phyloP scores from a whole-genome alignment of 2,329 filamentous ascomycete species.

The Ustilaginoidea virens region DNA sequence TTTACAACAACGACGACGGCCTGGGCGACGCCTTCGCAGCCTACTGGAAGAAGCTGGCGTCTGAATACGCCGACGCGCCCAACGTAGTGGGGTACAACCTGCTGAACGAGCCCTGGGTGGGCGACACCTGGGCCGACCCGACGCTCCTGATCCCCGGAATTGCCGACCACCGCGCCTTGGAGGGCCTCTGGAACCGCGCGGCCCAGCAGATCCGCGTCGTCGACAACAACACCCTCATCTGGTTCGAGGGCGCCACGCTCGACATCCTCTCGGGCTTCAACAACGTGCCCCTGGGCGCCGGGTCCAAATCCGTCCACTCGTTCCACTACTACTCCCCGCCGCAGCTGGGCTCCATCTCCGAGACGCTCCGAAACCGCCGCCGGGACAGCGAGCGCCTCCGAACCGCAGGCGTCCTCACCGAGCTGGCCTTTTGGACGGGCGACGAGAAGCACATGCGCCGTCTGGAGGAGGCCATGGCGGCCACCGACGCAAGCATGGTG shows the following conservation, averaged over 20 bases:
- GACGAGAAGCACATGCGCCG: conserved; percentile 6
- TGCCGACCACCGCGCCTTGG: conserved; percentile 6
- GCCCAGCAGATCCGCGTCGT: conserved; percentile 6
- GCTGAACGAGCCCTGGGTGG: conserved; percentile 9
- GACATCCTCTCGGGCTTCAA: conserved; percentile 8
- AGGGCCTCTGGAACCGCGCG: conserved; percentile 8
- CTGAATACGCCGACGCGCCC: conserved; percentile 4
- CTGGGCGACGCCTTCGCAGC: conserved; percentile 8
- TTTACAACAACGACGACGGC: conserved; percentile 8
- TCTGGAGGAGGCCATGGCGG: conserved; percentile 6
- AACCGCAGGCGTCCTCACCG: conserved; percentile 8
- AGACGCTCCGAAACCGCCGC: conserved; percentile 6
- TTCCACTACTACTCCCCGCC: conserved; percentile 9
- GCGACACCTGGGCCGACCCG: conserved; percentile 7
- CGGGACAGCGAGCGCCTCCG: conserved; percentile 7
- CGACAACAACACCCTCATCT: conserved; percentile 8
- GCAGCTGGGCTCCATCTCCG: conserved; percentile 7
- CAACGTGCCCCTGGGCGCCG: conserved; percentile 8
- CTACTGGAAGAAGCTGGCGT: conserved; percentile 8
- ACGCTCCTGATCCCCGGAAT: conserved; percentile 6
- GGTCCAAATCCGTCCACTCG: conserved; percentile 8
- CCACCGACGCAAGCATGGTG: conserved; percentile 7
- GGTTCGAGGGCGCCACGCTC: conserved; percentile 8
- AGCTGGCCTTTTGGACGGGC: conserved; percentile 9
- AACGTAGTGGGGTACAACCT: conserved; percentile 9